Base-by-base conservation (phyloP, 495 filamentous ascomycete genomes). In the Penicillium dipodomyicola region DNA sequence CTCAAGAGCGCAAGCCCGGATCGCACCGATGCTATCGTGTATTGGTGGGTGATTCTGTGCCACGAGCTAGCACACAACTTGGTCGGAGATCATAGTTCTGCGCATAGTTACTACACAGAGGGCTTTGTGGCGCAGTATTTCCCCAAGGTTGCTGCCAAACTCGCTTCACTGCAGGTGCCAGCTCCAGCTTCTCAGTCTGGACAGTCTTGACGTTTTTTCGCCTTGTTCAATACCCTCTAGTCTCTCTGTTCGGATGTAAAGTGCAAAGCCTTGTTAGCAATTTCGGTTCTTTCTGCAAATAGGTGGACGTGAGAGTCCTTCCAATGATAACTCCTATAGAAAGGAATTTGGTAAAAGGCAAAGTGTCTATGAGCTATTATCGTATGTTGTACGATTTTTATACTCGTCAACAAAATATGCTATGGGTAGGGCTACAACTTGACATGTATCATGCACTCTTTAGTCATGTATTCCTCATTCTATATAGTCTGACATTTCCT, bases 31-130 rank as follows among this genome's bases (percentile, higher is more conserved):
- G 90, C 92, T 2, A 67, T 86, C 35, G 81, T 87, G 8, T 96
- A 92, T 75, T 98, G 94, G 94, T 96, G 87, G 82, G 86, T 96
- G 44, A 88, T 89, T 14, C 65, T 96, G 56, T 92, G 90, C 46
- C 94, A 98, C 71, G 94, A 98, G 73, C 69, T 98, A 62, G 92
- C 95, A 46, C 94, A 98, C 71, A 97, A 97, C 65, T 69, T 98
- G 32, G 89, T 96, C 12, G 74, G 72, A 20, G 83, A 84, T 50
- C 92, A 96, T 72, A 88, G 86, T 65, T 78, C 88, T 19, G 84
- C 89, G 44, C 94, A 98, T 64, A 87, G 84, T 56, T 97, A 85
- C 67, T 97, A 95, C 64, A 91, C 66, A 7, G 80, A 82, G 58
- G 60, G 72, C 15, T 77, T 82, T 58, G 76, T 82, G 56, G 64